A percentile compares a stretch with the other conserved stretches of the same genome.
Evolutionary conservation across 805 yeast species (phyloP).

Genomic region (Metschnikowia borealis): DNA sequence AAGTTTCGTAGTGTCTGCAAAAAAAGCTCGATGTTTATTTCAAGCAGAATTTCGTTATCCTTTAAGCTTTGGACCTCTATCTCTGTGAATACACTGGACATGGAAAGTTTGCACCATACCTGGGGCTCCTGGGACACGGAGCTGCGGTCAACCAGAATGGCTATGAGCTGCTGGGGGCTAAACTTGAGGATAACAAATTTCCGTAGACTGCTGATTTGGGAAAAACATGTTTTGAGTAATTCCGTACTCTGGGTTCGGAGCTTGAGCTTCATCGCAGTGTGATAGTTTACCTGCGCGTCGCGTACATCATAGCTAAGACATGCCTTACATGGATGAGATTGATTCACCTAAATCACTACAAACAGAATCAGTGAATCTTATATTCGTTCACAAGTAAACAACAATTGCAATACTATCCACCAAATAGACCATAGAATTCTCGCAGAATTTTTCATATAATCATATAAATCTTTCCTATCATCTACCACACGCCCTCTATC

Average conservation of each 20-base stretch:
- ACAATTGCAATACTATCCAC: too few relatives aligned
- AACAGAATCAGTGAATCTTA: too few relatives aligned
- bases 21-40: slow-evolving; percentile 58
- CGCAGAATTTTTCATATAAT: too few relatives aligned
- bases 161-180: slow-evolving; percentile 44
- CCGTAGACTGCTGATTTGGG: slow-evolving; percentile 49
- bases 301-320: neutral
- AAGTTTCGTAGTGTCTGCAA: slow-evolving; percentile 54
- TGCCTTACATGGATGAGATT: too few relatives aligned
- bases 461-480: too few relatives aligned
- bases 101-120: slow-evolving; percentile 58
- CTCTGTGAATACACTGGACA: slow-evolving; percentile 42
- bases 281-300: slow-evolving; percentile 3
- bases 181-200: slow-evolving; percentile 56
- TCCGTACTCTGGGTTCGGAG: slow-evolving; percentile 25
- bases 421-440: too few relatives aligned
- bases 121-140: slow-evolving; percentile 55
- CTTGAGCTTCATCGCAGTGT: slow-evolving; percentile 23
- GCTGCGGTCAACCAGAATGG: slow-evolving; percentile 44
- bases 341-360: too few relatives aligned
- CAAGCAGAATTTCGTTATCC: slow-evolving; percentile 54
- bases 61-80: slow-evolving; percentile 50
- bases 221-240: slow-evolving; percentile 36
- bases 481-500: too few relatives aligned
- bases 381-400: too few relatives aligned